Percentiles rank a stretch among this genome's conserved stretches.
Conservation (phyloP, 805 yeast genomes). For the Barnettozyma wickerhamii region DNA sequence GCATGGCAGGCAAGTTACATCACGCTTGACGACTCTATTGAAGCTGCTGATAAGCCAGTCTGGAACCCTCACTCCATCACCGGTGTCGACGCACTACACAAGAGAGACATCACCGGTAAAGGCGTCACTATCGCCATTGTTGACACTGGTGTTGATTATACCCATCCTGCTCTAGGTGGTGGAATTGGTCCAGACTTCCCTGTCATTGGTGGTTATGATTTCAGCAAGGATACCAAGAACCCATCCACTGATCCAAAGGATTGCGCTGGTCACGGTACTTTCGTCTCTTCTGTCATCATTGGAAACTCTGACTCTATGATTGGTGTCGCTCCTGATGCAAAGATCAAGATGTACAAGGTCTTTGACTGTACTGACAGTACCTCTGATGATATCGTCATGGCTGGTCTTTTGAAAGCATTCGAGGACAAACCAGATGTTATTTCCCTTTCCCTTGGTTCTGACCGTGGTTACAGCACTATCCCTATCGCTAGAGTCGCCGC, state of each 20-base stretch:
- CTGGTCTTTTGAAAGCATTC: slow-evolving; percentile 15
- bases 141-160: slow-evolving; percentile 12
- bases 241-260: slow-evolving; percentile 15
- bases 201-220: slow-evolving; percentile 15
- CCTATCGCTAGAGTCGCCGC: slow-evolving; percentile 13
- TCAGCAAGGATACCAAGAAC: slow-evolving; percentile 4
- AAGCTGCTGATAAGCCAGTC: too few species aligned
- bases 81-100: slow-evolving; percentile 7
- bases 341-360: slow-evolving; percentile 14
- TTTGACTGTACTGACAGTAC: slow-evolving; percentile 11
- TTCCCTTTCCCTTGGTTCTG: slow-evolving; percentile 13
- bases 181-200: slow-evolving; percentile 11
- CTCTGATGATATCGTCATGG: slow-evolving; percentile 13
- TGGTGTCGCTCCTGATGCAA: slow-evolving; percentile 19
- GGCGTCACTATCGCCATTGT: slow-evolving; percentile 9
- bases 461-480: slow-evolving; percentile 11
- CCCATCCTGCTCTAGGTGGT: slow-evolving; percentile 10
- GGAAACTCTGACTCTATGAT: slow-evolving; percentile 4
- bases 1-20: slow-evolving; percentile 15
- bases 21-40: slow-evolving; percentile 9
- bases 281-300: slow-evolving; percentile 15
- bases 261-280: slow-evolving; percentile 19
- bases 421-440: slow-evolving; percentile 14
- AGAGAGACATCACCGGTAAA: slow-evolving; percentile 6
- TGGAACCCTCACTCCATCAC: slow-evolving; percentile 11